phyloP scores from a whole-genome alignment of 2,329 filamentous ascomycete species.

The Aspergillus sp. region DNA sequence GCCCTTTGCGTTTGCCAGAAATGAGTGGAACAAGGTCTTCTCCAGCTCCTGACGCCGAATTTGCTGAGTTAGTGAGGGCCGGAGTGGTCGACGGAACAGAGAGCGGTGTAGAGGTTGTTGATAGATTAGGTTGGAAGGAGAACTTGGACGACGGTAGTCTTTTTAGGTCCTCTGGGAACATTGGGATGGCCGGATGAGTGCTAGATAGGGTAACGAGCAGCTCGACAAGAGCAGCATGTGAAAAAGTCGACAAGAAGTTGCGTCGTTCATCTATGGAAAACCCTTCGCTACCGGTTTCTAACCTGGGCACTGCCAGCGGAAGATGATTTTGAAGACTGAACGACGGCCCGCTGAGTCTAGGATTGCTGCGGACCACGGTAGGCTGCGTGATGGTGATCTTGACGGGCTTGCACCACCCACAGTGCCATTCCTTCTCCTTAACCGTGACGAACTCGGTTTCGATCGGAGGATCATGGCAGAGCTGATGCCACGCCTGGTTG shows the following conservation, averaged over 20 bases:
- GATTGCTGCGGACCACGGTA: constrained; percentile 34
- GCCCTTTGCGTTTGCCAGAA: constrained; percentile 14
- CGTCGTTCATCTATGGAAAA: constrained; percentile 53
- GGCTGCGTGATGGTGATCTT: constrained; percentile 44
- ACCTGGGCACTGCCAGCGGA: constrained; percentile 15
- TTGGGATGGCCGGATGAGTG: constrained; percentile 62
- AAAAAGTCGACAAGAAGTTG: constrained; percentile 61
- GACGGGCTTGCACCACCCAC: constrained; percentile 59
- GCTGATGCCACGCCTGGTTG: constrained; percentile 76
- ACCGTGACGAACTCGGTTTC: constrained; percentile 67
- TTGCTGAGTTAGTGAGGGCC: not conserved
- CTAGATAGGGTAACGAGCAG: constrained; percentile 63
- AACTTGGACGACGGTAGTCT: constrained; percentile 26
- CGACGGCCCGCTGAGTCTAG: constrained; percentile 8
- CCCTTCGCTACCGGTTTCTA: constrained; percentile 28
- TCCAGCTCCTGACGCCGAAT: not conserved
- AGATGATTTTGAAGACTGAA: constrained; percentile 10
- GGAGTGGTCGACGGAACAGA: constrained; percentile 8
- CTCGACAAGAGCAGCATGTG: constrained; percentile 62
- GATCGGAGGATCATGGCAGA: constrained; percentile 75
- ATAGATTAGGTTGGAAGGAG: constrained; percentile 10
- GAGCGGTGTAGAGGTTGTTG: constrained; percentile 3
- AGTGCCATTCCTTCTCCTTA: constrained; percentile 70
- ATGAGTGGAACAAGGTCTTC: not conserved
- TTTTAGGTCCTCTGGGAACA: constrained; percentile 54